These are phyloP conservation scores for Stemphylium lycopersici DNA, from an alignment of 2,329 filamentous ascomycete genomes.

Conservation along the genomic window DNA sequence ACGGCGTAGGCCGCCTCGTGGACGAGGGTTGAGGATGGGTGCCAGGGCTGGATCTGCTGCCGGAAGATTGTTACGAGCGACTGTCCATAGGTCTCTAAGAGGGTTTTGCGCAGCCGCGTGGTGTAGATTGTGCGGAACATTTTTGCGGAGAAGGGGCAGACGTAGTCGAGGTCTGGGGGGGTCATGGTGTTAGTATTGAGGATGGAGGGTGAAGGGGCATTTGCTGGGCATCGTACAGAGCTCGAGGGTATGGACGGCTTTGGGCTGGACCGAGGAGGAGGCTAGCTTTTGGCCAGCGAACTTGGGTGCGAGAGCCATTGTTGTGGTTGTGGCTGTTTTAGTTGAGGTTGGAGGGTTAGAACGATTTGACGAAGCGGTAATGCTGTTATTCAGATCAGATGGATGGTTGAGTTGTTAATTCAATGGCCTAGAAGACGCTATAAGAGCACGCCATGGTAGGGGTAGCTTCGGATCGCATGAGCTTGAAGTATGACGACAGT, in stretches of 20 bases:
- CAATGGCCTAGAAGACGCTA: not conserved
- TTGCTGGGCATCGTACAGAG: slow-evolving; percentile 51
- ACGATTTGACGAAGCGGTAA: too few species aligned
- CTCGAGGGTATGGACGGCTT: slow-evolving; percentile 60
- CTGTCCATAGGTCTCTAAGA: slow-evolving; percentile 68
- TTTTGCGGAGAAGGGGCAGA: slow-evolving; percentile 78
- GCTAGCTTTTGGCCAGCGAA: slow-evolving; percentile 76
- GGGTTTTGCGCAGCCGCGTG: slow-evolving; percentile 64
- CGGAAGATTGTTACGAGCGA: slow-evolving; percentile 82
- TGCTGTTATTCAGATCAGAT: too few species aligned
- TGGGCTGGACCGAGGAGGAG: slow-evolving; percentile 48
- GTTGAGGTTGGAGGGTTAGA: not conserved
- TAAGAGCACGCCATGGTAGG: slow-evolving; percentile 30
- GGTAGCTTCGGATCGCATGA: slow-evolving; percentile 20
- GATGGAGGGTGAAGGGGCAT: not conserved
- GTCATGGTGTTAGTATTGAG: not conserved
- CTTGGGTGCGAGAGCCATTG: slow-evolving; percentile 78
- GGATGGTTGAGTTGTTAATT: too few species aligned
- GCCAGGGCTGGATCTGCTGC: slow-evolving; percentile 94
- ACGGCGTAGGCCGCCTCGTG: slow-evolving; percentile 88
- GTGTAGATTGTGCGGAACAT: slow-evolving; percentile 78
- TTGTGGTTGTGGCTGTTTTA: not conserved
- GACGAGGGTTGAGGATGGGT: slow-evolving; percentile 72
- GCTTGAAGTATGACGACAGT: slow-evolving; percentile 32
- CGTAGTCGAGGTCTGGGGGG: slow-evolving; percentile 79